Evolutionary conservation across 306 rosid species (phyloP).

Genomic region (Glycine soja): DNA sequence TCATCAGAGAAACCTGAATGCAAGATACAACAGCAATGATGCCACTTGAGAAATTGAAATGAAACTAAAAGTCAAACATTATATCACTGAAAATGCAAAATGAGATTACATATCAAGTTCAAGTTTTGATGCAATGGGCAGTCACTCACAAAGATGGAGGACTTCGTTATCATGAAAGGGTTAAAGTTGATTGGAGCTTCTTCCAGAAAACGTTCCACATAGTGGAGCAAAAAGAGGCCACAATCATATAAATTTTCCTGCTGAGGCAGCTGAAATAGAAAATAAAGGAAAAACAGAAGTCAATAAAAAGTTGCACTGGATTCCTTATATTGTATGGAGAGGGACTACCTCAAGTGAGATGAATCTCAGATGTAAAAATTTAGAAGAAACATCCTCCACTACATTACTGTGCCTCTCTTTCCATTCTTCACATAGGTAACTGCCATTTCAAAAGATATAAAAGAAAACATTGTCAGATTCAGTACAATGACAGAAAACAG

Average conservation of each 20-base stretch:
- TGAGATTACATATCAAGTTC: no score
- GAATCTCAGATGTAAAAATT: slow-evolving; percentile 62
- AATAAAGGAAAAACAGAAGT: slow-evolving; percentile 24
- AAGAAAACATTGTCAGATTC: slow-evolving; percentile 39
- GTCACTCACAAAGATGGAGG: slow-evolving; percentile 71
- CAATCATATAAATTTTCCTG: slow-evolving; percentile 81
- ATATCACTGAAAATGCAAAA: no score
- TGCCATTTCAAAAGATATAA: slow-evolving; percentile 43
- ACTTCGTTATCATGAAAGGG: slow-evolving; percentile 61
- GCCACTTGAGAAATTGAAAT: no score
- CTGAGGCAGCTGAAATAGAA: slow-evolving; percentile 74
- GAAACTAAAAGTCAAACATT: no score
- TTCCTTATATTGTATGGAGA: slow-evolving; percentile 21
- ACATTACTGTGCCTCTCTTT: slow-evolving; percentile 62
- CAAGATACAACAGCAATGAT: no score
- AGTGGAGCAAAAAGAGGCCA: slow-evolving; percentile 87
- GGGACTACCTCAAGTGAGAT: slow-evolving; percentile 63
- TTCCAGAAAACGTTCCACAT: slow-evolving; percentile 71
- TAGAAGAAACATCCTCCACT: slow-evolving; percentile 58
- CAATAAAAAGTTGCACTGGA: slow-evolving; percentile 19
- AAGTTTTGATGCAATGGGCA: neutral
- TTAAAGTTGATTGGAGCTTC: slow-evolving; percentile 70
- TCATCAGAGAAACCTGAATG: no score
- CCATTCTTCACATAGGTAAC: slow-evolving; percentile 85
- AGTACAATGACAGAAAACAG: slow-evolving; percentile 27